These are phyloP conservation scores for Didymosphaeria variabile DNA, from an alignment of 2,329 filamentous ascomycete species.

Conservation along the genomic window DNA sequence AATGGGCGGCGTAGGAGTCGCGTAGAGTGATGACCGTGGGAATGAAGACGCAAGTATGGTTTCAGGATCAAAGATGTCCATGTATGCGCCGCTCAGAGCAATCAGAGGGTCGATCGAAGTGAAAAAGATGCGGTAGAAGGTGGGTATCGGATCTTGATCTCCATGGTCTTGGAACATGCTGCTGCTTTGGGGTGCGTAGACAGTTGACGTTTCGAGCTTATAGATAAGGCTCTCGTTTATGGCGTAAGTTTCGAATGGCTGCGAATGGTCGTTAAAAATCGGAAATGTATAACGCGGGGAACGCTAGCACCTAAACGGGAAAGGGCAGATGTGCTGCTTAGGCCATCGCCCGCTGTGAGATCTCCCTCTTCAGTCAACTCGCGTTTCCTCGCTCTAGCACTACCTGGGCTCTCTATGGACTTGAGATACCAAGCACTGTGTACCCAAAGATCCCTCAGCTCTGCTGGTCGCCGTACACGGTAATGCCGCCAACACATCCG, in stretches of 20 bases:
- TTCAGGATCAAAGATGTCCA: slow-evolving; percentile 4
- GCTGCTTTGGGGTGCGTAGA: neutral
- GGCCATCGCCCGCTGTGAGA: neutral
- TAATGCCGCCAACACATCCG: no score
- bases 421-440: no score
- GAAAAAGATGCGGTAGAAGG: slow-evolving; percentile 6
- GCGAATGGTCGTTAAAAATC: neutral
- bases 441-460: no score
- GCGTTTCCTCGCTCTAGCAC: no score
- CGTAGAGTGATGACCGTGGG: neutral
- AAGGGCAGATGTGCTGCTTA: neutral
- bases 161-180: neutral
- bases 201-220: neutral
- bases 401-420: no score
- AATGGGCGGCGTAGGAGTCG: slow-evolving; percentile 1
- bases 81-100: slow-evolving; percentile 7
- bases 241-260: neutral
- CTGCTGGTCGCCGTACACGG: no score
- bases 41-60: slow-evolving; percentile 10
- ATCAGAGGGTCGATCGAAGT: slow-evolving; percentile 1
- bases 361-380: neutral
- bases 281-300: neutral
- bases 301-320: neutral
- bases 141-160: neutral
- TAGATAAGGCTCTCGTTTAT: no score